phyloP scores from a whole-genome alignment of 2,329 filamentous ascomycete genomes.

The Setomelanomma holmii region DNA sequence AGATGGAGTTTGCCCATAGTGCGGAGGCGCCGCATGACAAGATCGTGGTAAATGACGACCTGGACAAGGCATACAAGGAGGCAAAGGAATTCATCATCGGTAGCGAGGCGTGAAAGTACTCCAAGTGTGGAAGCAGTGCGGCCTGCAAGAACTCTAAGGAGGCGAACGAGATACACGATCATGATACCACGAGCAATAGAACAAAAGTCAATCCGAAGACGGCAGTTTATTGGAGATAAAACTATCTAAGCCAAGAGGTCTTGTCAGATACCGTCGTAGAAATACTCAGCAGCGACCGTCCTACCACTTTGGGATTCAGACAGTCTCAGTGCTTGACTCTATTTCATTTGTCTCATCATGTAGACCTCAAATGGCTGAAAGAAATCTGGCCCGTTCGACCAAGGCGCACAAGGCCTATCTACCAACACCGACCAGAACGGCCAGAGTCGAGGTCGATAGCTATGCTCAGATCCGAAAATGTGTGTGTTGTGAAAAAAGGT shows the following conservation, averaged over 20 bases:
- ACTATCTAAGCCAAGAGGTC: constrained; percentile 43
- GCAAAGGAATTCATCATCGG: constrained; percentile 61
- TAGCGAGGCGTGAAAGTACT: constrained; percentile 30
- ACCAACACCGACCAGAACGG: constrained; percentile 15
- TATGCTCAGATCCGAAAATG: constrained; percentile 56
- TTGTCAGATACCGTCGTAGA: constrained; percentile 58
- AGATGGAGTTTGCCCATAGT: constrained; percentile 51
- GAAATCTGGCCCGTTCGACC: constrained; percentile 74
- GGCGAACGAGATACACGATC: too few species aligned
- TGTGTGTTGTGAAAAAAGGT: constrained; percentile 41
- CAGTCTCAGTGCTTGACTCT: constrained; percentile 98
- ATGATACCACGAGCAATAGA: not conserved
- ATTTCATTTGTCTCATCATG: constrained; percentile 89
- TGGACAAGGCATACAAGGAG: constrained; percentile 58
- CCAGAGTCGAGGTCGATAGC: constrained; percentile 30
- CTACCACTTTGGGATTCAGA: constrained; percentile 56
- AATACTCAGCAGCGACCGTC: constrained; percentile 51
- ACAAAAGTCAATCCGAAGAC: not conserved
- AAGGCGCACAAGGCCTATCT: constrained; percentile 58
- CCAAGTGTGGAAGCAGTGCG: too few species aligned
- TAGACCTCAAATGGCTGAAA: constrained; percentile 58
- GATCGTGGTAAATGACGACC: constrained; percentile 59
- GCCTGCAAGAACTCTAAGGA: too few species aligned
- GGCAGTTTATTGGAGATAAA: constrained; percentile 4
- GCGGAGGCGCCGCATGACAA: constrained; percentile 58